Percentiles rank a stretch among this genome's conserved stretches.
phyloP scores from a whole-genome alignment of 768 basidiomycete genomes.

The Phanerochaete carnosa region DNA sequence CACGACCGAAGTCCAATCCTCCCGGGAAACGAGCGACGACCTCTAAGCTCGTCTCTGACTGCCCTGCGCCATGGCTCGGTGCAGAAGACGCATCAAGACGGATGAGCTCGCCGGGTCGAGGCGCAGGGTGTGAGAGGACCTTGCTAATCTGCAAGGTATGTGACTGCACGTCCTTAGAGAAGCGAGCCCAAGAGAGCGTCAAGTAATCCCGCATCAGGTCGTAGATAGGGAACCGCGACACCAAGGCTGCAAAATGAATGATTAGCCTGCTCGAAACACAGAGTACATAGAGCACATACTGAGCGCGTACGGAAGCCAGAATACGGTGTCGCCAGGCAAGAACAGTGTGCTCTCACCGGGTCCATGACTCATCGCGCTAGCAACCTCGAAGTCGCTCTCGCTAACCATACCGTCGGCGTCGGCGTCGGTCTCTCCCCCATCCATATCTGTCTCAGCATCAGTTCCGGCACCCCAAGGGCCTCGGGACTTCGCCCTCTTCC shows the following conservation, averaged over 20 bases:
- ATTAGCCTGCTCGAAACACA: slow-evolving; percentile 4
- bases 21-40: slow-evolving; percentile 90
- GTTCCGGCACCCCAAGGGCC: slow-evolving; percentile 68
- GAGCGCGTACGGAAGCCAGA: slow-evolving; percentile 92
- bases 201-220: slow-evolving; percentile 94
- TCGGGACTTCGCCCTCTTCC: slow-evolving; percentile 52
- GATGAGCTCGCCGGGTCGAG: slow-evolving; percentile 82
- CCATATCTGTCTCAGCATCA: slow-evolving; percentile 70
- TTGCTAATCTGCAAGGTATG: slow-evolving; percentile 90
- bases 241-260: slow-evolving; percentile 51
- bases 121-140: slow-evolving; percentile 83
- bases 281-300: slow-evolving; percentile 47
- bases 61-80: slow-evolving; percentile 34
- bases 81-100: slow-evolving; percentile 73
- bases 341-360: slow-evolving; percentile 88
- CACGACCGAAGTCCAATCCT: slow-evolving; percentile 89
- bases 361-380: slow-evolving; percentile 76
- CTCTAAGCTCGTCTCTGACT: slow-evolving; percentile 55
- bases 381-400: slow-evolving; percentile 84
- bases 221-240: slow-evolving; percentile 91
- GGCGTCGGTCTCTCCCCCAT: slow-evolving; percentile 54
- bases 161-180: slow-evolving; percentile 90
- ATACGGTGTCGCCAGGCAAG: slow-evolving; percentile 85
- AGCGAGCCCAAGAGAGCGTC: slow-evolving; percentile 92
- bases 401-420: slow-evolving; percentile 76